Percentiles rank a stretch among this genome's conserved stretches.
phyloP scores from a whole-genome alignment of 2,329 filamentous ascomycete species.

The Hypoxylon sp. region DNA sequence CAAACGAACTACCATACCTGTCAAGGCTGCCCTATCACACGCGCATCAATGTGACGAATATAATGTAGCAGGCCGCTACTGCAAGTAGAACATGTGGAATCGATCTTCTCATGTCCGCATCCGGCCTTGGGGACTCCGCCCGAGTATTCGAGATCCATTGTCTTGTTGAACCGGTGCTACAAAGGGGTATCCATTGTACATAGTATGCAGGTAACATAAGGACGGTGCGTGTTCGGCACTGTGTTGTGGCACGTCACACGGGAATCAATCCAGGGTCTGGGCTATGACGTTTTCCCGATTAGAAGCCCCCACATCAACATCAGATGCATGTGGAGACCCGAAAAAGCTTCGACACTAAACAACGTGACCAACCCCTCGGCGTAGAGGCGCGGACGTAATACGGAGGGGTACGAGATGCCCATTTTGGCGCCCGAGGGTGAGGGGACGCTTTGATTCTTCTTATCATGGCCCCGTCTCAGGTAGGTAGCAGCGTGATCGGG shows the following conservation, averaged over 20 bases:
- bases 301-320: slow-evolving; percentile 30
- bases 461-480: no score
- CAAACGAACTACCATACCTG: slow-evolving; percentile 20
- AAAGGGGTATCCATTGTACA: no score
- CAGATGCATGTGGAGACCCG: slow-evolving; percentile 36
- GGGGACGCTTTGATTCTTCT: no score
- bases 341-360: slow-evolving; percentile 37
- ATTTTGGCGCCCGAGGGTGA: neutral
- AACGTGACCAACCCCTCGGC: slow-evolving; percentile 36
- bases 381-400: slow-evolving; percentile 23
- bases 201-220: slow-evolving; percentile 16
- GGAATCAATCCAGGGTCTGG: slow-evolving; percentile 34
- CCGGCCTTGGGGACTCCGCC: slow-evolving; percentile 15
- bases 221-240: slow-evolving; percentile 21
- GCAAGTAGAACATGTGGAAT: slow-evolving; percentile 21
- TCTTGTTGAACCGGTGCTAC: slow-evolving; percentile 13
- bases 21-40: slow-evolving; percentile 22
- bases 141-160: slow-evolving; percentile 22
- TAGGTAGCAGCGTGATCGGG: neutral
- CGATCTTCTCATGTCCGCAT: slow-evolving; percentile 24
- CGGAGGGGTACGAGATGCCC: slow-evolving; percentile 26
- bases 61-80: slow-evolving; percentile 18
- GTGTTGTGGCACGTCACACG: slow-evolving; percentile 37
- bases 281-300: slow-evolving; percentile 38
- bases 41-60: slow-evolving; percentile 13